Evolutionary conservation across 2,329 filamentous ascomycete genomes (phyloP).

Genomic region (Neonectria ditissima): DNA sequence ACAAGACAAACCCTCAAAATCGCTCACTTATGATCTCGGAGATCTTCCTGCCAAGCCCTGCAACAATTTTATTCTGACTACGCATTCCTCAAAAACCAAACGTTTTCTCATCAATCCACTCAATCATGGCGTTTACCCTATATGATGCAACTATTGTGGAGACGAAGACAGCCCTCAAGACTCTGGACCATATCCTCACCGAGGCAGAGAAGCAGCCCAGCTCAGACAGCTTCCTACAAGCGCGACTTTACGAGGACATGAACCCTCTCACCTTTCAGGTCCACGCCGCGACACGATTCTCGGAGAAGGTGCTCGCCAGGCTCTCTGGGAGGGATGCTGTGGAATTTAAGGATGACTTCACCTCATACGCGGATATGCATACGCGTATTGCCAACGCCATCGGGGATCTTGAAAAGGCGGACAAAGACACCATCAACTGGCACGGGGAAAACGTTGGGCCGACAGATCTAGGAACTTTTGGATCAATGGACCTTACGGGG

Average conservation of each 20-base stretch:
- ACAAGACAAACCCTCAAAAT: background rate
- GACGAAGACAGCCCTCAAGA: slow-evolving; percentile 41
- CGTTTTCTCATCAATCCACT: background rate
- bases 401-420: slow-evolving; percentile 44
- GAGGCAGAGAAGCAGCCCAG: slow-evolving; percentile 47
- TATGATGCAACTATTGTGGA: slow-evolving; percentile 49
- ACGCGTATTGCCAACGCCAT: slow-evolving; percentile 45
- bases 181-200: slow-evolving; percentile 45
- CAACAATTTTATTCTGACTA: background rate
- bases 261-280: slow-evolving; percentile 52
- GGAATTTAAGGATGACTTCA: slow-evolving; percentile 42
- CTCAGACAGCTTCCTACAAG: slow-evolving; percentile 43
- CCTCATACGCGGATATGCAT: slow-evolving; percentile 48
- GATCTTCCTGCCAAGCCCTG: too few species aligned
- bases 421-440: slow-evolving; percentile 47
- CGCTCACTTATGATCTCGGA: background rate
- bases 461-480: slow-evolving; percentile 36
- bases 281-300: slow-evolving; percentile 43
- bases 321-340: slow-evolving; percentile 44
- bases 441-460: slow-evolving; percentile 41
- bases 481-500: slow-evolving; percentile 38
- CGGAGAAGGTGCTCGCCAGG: slow-evolving; percentile 44
- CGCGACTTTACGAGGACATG: slow-evolving; percentile 53
- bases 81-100: background rate
- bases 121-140: slow-evolving; percentile 45